phyloP scores from a whole-genome alignment of 768 basidiomycete genomes.

The Suillus placidus region DNA sequence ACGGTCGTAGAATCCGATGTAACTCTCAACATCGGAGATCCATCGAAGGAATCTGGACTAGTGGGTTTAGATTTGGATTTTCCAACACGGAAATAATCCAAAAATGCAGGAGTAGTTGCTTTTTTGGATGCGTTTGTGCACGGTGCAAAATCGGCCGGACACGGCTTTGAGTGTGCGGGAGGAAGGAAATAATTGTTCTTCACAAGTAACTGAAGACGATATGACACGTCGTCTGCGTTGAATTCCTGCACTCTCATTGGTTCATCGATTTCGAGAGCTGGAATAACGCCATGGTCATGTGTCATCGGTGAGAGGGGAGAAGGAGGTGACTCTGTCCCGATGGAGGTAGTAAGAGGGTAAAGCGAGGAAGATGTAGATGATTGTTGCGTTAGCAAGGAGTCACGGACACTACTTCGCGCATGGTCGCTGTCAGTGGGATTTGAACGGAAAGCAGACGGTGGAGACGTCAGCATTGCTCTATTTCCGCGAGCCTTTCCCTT shows the following conservation, averaged over 20 bases:
- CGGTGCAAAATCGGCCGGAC: slow-evolving; percentile 61
- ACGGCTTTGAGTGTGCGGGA: slow-evolving; percentile 84
- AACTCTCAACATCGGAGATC: slow-evolving; percentile 57
- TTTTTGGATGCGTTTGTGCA: slow-evolving; percentile 41
- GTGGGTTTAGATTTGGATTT: slow-evolving; percentile 67
- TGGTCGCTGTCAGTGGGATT: slow-evolving; percentile 32
- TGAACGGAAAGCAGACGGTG: slow-evolving; percentile 37
- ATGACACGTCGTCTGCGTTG: slow-evolving; percentile 79
- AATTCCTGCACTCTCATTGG: slow-evolving; percentile 50
- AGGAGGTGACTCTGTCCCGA: slow-evolving; percentile 62
- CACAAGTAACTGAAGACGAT: slow-evolving; percentile 80
- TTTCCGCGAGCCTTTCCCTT: slow-evolving; percentile 39
- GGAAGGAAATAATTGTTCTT: slow-evolving; percentile 90
- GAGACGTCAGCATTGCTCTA: slow-evolving; percentile 38
- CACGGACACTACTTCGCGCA: slow-evolving; percentile 57
- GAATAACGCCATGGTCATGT: slow-evolving; percentile 43
- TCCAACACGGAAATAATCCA: slow-evolving; percentile 73
- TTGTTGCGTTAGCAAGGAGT: slow-evolving; percentile 59
- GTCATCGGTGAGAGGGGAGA: slow-evolving; percentile 58
- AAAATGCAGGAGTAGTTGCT: slow-evolving; percentile 51
- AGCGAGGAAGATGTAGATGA: slow-evolving; percentile 76
- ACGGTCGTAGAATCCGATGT: slow-evolving; percentile 65
- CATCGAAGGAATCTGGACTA: slow-evolving; percentile 45
- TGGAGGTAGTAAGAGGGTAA: slow-evolving; percentile 75
- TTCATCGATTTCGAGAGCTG: slow-evolving; percentile 52